Conservation (phyloP, 2,329 filamentous ascomycete species). For the Monilinia fructigena region DNA sequence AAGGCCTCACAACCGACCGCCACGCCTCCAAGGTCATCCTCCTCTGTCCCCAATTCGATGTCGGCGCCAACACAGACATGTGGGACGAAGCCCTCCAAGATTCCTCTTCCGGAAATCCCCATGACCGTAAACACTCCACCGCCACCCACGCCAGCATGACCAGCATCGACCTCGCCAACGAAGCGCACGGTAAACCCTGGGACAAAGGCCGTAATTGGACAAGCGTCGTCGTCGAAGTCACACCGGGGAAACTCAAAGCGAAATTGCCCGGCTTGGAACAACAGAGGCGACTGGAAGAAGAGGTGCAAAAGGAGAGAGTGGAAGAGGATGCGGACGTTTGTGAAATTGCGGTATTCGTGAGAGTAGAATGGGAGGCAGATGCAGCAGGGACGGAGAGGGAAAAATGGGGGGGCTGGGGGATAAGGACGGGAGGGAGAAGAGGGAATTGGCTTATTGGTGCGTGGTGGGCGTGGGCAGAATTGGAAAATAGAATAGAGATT, state of each 20-base stretch:
- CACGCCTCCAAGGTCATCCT: slow-evolving; percentile 83
- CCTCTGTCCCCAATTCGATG: slow-evolving; percentile 88
- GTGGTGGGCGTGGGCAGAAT: slow-evolving; percentile 87
- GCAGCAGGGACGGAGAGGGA: slow-evolving; percentile 53
- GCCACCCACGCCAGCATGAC: slow-evolving; percentile 13
- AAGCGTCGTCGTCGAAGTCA: slow-evolving; percentile 86
- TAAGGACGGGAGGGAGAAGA: slow-evolving; percentile 69
- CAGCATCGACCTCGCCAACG: slow-evolving; percentile 13
- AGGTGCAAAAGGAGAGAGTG: slow-evolving; percentile 16
- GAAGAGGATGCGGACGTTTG: slow-evolving; percentile 42
- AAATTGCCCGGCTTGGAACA: slow-evolving; percentile 41
- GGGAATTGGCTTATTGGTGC: slow-evolving; percentile 94
- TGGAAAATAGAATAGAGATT: slow-evolving; percentile 33
- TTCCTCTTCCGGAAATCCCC: neutral
- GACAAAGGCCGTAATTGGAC: slow-evolving; percentile 93
- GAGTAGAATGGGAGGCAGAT: slow-evolving; percentile 85
- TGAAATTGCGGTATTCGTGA: slow-evolving; percentile 92
- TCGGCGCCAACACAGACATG: slow-evolving; percentile 90
- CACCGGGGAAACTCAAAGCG: slow-evolving; percentile 52
- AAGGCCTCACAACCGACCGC: slow-evolving; percentile 72
- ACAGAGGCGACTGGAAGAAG: slow-evolving; percentile 57
- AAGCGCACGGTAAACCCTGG: slow-evolving; percentile 77
- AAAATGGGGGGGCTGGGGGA: slow-evolving; percentile 45
- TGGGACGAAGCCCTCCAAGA: slow-evolving; percentile 72
- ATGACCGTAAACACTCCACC: slow-evolving; percentile 8